Percentiles rank a stretch among this genome's conserved stretches.
Conservation (phyloP, 371 early-diverging fungal species). For the Syncephalastrum racemosum region DNA sequence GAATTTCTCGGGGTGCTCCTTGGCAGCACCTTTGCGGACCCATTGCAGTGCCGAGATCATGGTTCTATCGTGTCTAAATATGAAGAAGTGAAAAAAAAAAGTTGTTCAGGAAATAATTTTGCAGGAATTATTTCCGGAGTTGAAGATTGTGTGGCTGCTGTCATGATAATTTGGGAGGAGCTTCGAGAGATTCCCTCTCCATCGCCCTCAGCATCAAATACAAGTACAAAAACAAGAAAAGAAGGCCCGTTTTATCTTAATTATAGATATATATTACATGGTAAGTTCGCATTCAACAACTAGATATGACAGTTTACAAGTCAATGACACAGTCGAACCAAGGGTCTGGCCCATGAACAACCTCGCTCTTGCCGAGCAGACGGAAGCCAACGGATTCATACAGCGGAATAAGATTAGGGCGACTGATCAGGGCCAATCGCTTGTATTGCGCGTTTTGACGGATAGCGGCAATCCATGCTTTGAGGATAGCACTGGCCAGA, state of each 20-base stretch:
- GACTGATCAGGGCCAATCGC: constrained; percentile 59
- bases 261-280: background rate
- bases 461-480: constrained; percentile 45
- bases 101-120: background rate
- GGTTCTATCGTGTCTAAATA: constrained; percentile 7
- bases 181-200: too few species aligned
- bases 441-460: constrained; percentile 32
- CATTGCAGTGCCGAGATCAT: constrained; percentile 84
- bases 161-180: background rate
- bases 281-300: background rate
- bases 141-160: constrained; percentile 1
- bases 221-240: too few species aligned
- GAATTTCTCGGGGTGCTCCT: constrained; percentile 73
- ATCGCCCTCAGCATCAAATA: too few species aligned
- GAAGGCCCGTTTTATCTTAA: background rate
- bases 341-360: constrained; percentile 69
- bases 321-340: constrained; percentile 51
- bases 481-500: constrained; percentile 52
- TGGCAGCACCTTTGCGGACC: constrained; percentile 90
- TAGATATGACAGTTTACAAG: constrained; percentile 11
- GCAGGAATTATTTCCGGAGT: background rate
- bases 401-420: constrained; percentile 50
- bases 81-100: constrained; percentile 5
- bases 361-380: constrained; percentile 51
- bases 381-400: constrained; percentile 67